Evolutionary conservation across 2,329 filamentous ascomycete genomes (phyloP).

Genomic region (Cladosporium austrohemisphaericum): DNA sequence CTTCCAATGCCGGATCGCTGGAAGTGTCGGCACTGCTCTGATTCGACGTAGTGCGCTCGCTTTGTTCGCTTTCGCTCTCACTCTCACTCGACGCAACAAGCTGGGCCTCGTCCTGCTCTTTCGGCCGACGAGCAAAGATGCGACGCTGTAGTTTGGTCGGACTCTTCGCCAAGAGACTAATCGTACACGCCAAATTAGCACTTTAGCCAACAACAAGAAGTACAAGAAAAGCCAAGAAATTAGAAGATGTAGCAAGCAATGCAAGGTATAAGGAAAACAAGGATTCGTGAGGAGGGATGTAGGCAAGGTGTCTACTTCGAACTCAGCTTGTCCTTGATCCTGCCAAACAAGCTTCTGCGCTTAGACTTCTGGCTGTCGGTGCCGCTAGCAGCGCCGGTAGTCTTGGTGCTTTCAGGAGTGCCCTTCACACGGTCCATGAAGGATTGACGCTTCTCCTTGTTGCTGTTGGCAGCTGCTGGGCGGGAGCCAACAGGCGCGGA

Average conservation of each 20-base stretch:
- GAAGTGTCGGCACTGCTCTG: too few relatives aligned
- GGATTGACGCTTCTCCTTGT: conserved; percentile 28
- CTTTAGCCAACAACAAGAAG: not conserved
- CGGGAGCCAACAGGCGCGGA: conserved; percentile 27
- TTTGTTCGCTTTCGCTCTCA: too few relatives aligned
- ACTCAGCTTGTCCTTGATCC: conserved; percentile 48
- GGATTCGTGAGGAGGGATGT: conserved; percentile 2
- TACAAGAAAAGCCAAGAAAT: not conserved
- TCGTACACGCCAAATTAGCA: conserved; percentile 13
- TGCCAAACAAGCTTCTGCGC: conserved; percentile 48
- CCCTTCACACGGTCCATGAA: conserved; percentile 30
- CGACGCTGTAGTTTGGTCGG: not conserved
- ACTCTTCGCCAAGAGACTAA: not conserved
- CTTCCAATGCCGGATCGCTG: too few relatives aligned
- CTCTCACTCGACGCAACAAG: too few relatives aligned
- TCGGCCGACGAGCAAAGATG: too few relatives aligned
- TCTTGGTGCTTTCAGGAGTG: conserved; percentile 39
- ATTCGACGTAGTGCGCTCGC: too few relatives aligned
- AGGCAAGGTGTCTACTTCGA: conserved; percentile 6
- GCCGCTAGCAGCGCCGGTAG: conserved; percentile 27
- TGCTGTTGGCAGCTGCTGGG: conserved; percentile 21
- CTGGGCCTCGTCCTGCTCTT: too few relatives aligned
- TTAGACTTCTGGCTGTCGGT: conserved; percentile 42
- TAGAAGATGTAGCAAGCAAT: not conserved
- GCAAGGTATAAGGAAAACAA: conserved; percentile 3